A percentile compares a stretch with the other conserved stretches of the same genome.
phyloP scores from a whole-genome alignment of 2,329 filamentous ascomycete species.

The Gnomoniopsis sp. region DNA sequence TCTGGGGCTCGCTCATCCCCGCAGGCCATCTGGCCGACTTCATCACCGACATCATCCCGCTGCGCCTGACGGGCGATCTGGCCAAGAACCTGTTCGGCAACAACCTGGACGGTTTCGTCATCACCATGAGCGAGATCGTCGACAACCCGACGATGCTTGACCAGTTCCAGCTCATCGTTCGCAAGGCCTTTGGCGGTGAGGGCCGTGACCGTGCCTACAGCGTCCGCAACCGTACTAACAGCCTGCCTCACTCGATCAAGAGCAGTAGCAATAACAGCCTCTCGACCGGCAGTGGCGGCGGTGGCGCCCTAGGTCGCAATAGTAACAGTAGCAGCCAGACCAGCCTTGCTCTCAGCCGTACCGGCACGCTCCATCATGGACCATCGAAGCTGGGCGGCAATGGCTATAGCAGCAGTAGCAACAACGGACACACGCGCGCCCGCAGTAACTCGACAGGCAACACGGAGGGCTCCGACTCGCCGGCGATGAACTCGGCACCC shows the following conservation, averaged over 20 bases:
- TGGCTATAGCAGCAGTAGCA: too few species aligned
- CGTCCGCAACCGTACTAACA: slow-evolving; percentile 12
- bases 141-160: slow-evolving; percentile 46
- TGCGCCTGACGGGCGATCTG: slow-evolving; percentile 29
- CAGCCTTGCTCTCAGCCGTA: slow-evolving; percentile 8
- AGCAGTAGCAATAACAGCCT: slow-evolving; percentile 7
- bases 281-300: background rate
- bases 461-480: slow-evolving; percentile 6
- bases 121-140: slow-evolving; percentile 48
- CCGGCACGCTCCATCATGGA: slow-evolving; percentile 12
- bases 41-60: slow-evolving; percentile 31
- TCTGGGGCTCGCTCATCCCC: slow-evolving; percentile 47
- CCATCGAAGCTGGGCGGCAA: slow-evolving; percentile 12
- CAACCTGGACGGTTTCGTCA: slow-evolving; percentile 30
- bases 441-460: slow-evolving; percentile 15
- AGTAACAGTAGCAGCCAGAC: slow-evolving; percentile 8
- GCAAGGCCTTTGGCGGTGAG: slow-evolving; percentile 21
- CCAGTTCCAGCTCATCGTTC: slow-evolving; percentile 43
- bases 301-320: too few species aligned
- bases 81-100: slow-evolving; percentile 34
- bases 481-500: background rate
- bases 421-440: slow-evolving; percentile 4
- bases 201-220: slow-evolving; percentile 14
- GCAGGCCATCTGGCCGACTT: slow-evolving; percentile 43
- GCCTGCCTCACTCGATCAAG: slow-evolving; percentile 21